Base-by-base conservation (phyloP, 2,329 filamentous ascomycete species). In the Plenodomus tracheiphilus region DNA sequence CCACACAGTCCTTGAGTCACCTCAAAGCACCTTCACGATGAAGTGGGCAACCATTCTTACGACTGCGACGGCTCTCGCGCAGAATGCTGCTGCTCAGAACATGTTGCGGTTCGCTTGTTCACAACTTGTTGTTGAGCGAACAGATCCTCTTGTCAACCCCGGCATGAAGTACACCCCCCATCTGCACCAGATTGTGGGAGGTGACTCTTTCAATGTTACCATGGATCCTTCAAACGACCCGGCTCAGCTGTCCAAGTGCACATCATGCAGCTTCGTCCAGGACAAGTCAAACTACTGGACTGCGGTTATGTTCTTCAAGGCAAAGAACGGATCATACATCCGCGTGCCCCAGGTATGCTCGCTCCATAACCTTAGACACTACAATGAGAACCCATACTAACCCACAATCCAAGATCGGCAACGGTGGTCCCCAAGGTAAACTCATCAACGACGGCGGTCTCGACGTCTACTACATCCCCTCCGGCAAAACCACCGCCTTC, bases 261-360 rank as follows among this genome's bases (percentile, higher is more conserved):
- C 66, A 46, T 69, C 65, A 4, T 70, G 66, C 54, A 62, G 47
- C 39, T 69, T 68, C 46, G 41, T 47, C 10, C 62, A 70, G 46
- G 66, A 70, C 32, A 67, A 65, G 54, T 67, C 64, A 1, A 70
- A 69, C 46, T 70, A 70, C 52, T 70, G 67, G 67, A 70, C 67
- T 5, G 67, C 67, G 1, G 67, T 70, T 39, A 70, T 70, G 67
- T 70, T 70, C 61, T 70, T 69, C 60, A 63, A 70, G 46, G 53
- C 59, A 32, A 69, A 68, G 59, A 68, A 69, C 44, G 67, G 66
- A 30, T 50, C 57, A 1, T 70, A 68, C 50, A 66, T 56, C 16
- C 62, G 64, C 15, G 65, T 68, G 15, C 65, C 60, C 7, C 65
- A 68, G 49, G 56, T 59, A 45, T 18, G 39, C 16, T 22, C 13